phyloP scores from a whole-genome alignment of 352 stramenopile genomes.

The Phytopythium oedochilum region DNA sequence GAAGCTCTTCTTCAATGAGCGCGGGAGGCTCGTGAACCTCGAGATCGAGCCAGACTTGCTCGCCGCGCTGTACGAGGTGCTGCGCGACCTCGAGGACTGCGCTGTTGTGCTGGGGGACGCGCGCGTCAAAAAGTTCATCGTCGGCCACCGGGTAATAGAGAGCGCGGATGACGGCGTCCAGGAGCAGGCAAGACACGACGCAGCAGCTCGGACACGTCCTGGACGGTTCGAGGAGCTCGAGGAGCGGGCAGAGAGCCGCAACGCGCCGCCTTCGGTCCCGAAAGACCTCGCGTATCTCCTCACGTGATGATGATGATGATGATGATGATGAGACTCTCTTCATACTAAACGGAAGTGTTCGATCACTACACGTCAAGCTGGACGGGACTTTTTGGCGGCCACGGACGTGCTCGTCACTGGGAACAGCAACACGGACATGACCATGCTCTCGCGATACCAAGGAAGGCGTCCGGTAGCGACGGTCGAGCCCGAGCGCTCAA shows the following conservation, averaged over 20 bases:
- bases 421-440: background rate
- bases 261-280: background rate
- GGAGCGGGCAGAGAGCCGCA: background rate
- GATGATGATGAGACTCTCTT: too few relatives aligned
- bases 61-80: conserved; percentile 24
- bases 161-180: too few relatives aligned
- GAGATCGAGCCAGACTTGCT: conserved; percentile 40
- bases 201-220: too few relatives aligned
- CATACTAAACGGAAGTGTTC: too few relatives aligned
- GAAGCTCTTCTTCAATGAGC: conserved; percentile 31
- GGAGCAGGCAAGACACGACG: too few relatives aligned
- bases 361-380: background rate
- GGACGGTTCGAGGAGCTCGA: background rate
- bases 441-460: too few relatives aligned
- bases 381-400: background rate
- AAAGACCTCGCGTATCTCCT: background rate
- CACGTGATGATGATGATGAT: too few relatives aligned
- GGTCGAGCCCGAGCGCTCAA: too few relatives aligned
- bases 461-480: too few relatives aligned
- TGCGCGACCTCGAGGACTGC: conserved; percentile 30
- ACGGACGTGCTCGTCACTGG: background rate
- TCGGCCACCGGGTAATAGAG: background rate
- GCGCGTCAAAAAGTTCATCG: background rate
- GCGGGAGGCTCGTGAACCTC: conserved; percentile 27
- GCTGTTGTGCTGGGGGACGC: conserved; percentile 22